Percentiles rank a stretch among this genome's conserved stretches.
Evolutionary conservation across 129 eudicot genomes (phyloP).

Genomic region (Logfia minima): DNA sequence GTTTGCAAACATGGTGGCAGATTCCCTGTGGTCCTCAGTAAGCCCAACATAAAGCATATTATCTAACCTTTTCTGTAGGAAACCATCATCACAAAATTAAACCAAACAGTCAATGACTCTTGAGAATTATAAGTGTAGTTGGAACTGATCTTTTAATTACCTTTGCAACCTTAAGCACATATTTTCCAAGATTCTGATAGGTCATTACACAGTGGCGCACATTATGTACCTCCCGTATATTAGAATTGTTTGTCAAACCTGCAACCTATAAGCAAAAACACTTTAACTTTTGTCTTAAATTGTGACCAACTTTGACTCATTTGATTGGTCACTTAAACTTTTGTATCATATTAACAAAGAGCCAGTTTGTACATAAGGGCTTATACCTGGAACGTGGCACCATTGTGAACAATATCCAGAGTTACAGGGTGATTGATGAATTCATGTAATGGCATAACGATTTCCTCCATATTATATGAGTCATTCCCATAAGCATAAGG

Average conservation of each 20-base stretch:
- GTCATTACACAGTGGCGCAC: conserved; percentile 86
- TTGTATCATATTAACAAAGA: background rate
- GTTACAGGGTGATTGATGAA: conserved; percentile 74
- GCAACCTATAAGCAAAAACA: conserved; percentile 50
- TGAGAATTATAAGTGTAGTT: background rate
- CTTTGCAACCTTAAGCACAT: conserved; percentile 96
- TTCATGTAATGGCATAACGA: conserved; percentile 76
- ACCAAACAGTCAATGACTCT: conserved; percentile 7
- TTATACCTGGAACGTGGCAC: conserved; percentile 97
- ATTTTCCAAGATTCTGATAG: conserved; percentile 65
- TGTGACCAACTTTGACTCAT: conserved; percentile 5
- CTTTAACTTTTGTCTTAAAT: conserved; percentile 19
- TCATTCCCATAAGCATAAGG: conserved; percentile 42
- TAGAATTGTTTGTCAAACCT: conserved; percentile 90
- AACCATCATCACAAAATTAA: conserved; percentile 36
- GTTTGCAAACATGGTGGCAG: conserved; percentile 81
- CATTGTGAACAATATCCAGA: conserved; percentile 83
- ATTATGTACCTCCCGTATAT: conserved; percentile 58
- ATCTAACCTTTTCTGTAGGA: conserved; percentile 88
- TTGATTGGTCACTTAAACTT: background rate
- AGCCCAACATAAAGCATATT: conserved; percentile 93
- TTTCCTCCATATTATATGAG: conserved; percentile 76
- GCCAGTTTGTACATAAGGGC: conserved; percentile 2
- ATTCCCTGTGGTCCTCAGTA: conserved; percentile 83
- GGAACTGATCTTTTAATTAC: conserved; percentile 34